These are phyloP conservation scores for Melampsora americana DNA, from an alignment of 1,284 basidiomycete genomes.

Conservation along the genomic window DNA sequence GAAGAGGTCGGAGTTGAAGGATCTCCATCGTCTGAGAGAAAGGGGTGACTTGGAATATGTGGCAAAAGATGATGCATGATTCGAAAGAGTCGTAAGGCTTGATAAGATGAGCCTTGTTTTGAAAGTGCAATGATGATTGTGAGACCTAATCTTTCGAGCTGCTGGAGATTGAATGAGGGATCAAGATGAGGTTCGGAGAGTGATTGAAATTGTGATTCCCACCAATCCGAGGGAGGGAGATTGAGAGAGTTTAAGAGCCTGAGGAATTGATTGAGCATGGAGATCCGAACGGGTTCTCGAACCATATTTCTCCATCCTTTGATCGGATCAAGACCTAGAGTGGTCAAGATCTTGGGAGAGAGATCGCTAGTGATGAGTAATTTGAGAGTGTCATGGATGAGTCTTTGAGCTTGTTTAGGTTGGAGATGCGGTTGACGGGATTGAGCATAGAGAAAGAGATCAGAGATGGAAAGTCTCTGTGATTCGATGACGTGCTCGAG, in stretches of 20 bases:
- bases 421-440: neutral
- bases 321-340: constrained; percentile 33
- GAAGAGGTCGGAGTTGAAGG: neutral
- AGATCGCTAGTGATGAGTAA: neutral
- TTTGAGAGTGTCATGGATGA: neutral
- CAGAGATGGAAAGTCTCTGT: neutral
- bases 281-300: constrained; percentile 22
- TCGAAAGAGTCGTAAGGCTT: constrained; percentile 32
- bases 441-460: neutral
- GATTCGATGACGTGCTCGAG: neutral
- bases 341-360: constrained; percentile 15
- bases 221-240: constrained; percentile 29
- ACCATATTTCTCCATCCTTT: constrained; percentile 37
- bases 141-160: constrained; percentile 16
- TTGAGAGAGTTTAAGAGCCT: constrained; percentile 20
- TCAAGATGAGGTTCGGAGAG: constrained; percentile 17
- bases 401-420: neutral
- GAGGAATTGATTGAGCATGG: constrained; percentile 7
- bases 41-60: no score
- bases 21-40: no score
- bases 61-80: constrained; percentile 20
- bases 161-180: neutral
- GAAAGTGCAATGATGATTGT: constrained; percentile 30
- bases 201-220: constrained; percentile 5
- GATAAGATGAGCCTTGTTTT: constrained; percentile 35